Conservation (phyloP, 768 basidiomycete species). For the Amylocystis lapponica region DNA sequence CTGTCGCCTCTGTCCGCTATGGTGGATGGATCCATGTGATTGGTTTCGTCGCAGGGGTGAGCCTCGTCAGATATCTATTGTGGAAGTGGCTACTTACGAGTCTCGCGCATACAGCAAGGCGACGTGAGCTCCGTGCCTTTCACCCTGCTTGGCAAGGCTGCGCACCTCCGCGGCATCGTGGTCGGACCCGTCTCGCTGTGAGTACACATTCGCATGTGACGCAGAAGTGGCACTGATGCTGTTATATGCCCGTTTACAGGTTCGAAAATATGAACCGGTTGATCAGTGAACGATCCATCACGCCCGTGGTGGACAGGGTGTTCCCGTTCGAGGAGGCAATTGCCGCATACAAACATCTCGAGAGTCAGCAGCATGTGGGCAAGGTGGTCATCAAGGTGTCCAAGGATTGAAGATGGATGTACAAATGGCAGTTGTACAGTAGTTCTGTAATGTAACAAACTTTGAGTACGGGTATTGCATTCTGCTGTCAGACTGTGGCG, state of each 20-base stretch:
- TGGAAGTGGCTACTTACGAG: slow-evolving; percentile 20
- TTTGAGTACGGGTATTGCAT: too few relatives aligned
- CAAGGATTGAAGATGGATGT: slow-evolving; percentile 14
- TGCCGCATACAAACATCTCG: slow-evolving; percentile 47
- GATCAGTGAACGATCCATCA: slow-evolving; percentile 38
- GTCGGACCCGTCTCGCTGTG: slow-evolving; percentile 57
- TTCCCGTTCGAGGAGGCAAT: slow-evolving; percentile 51
- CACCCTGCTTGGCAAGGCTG: slow-evolving; percentile 14
- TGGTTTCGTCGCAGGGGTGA: slow-evolving; percentile 43
- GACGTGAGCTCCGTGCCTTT: slow-evolving; percentile 15
- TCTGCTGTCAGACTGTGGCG: too few relatives aligned
- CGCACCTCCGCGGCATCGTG: slow-evolving; percentile 45
- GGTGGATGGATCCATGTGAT: slow-evolving; percentile 46
- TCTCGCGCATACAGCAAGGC: slow-evolving; percentile 2
- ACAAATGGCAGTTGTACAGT: too few relatives aligned
- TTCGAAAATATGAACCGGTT: slow-evolving; percentile 50
- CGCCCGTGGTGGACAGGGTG: slow-evolving; percentile 50
- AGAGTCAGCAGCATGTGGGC: slow-evolving; percentile 52
- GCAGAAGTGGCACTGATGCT: too few relatives aligned
- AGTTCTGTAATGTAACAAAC: too few relatives aligned
- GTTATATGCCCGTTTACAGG: slow-evolving; percentile 29
- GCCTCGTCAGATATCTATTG: slow-evolving; percentile 10
- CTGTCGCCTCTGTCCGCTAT: slow-evolving; percentile 31
- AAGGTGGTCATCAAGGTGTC: slow-evolving; percentile 52
- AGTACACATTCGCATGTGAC: slow-evolving; percentile 13